Base-by-base conservation (phyloP, 495 filamentous ascomycete species). In the Aspergillus affinis region DNA sequence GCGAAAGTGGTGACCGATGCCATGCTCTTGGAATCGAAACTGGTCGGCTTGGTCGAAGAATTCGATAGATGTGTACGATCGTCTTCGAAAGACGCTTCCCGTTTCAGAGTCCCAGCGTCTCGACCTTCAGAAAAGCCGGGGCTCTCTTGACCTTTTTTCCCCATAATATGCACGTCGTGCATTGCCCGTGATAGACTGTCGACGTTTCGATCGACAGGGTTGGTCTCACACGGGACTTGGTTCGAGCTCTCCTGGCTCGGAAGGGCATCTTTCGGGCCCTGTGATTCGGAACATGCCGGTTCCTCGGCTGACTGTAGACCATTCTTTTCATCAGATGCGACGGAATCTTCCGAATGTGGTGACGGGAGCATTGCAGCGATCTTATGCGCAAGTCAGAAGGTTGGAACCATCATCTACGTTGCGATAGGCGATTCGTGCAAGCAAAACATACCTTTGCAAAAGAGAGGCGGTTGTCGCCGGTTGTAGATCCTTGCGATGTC, bases 1-100 rank as follows among this genome's bases (percentile, higher is more conserved):
- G 90, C 92, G 74, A 94, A 96, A 3, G 92, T 96, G 2, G 89
- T 93, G 18, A 88, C 91, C 19, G 93, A 97, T 13, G 90, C 88
- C 65, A 93, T 89, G 71, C 92, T 96, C 73, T 96, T 96, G 27
- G 89, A 91, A 68, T 96, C 92, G 18, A 95, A 79, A 66, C 91
- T 97, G 48, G 90, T 87, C 44, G 90, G 88, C 72, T 95, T 97
- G 4, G 87, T 92, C 7, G 86, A 93, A 69, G 77, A 93, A 65
- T 72, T 91, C 65, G 70, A 92, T 75, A 81, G 79, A 77, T 81
- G 91, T 74, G 82, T 95, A 75, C 75, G 78, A 59, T 82, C 79
- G 65, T 84, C 81, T 53, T 84, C 81, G 63, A 81, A 79, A 9
- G 72, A 80, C 51, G 68, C 72, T 56, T 78, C 72, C 51, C 72